Conservation (phyloP, 352 stramenopile species). For the Plasmopara halstedii region DNA sequence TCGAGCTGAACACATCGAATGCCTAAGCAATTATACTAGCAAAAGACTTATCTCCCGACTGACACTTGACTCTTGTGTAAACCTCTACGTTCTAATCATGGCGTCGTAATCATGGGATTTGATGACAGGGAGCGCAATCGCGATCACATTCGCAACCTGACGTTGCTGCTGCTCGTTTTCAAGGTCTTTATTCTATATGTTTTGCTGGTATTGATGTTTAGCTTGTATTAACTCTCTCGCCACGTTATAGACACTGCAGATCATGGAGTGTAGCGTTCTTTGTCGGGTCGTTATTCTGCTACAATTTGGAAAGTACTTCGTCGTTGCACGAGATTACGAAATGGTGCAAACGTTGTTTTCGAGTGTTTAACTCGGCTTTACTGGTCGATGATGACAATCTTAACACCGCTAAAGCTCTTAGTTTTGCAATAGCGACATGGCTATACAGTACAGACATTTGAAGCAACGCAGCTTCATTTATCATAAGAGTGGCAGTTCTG, state of each 20-base stretch:
- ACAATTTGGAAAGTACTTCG: conserved; percentile 13
- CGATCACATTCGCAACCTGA: conserved; percentile 11
- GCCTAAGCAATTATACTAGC: too few relatives aligned
- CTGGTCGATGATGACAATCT: conserved; percentile 72
- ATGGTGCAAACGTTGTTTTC: conserved; percentile 31
- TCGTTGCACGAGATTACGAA: too few relatives aligned
- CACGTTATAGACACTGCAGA: conserved; percentile 58
- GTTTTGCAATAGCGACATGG: conserved; percentile 46
- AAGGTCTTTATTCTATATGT: conserved; percentile 23
- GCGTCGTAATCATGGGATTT: too few relatives aligned
- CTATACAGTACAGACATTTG: conserved; percentile 52
- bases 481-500: conserved; percentile 32
- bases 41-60: too few relatives aligned
- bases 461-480: conserved; percentile 61
- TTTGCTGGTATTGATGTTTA: conserved; percentile 2
- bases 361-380: conserved; percentile 30
- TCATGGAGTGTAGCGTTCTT: conserved; percentile 49
- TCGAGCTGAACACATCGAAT: too few relatives aligned
- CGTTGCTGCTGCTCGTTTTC: too few relatives aligned
- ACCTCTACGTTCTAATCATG: too few relatives aligned
- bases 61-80: too few relatives aligned
- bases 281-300: conserved; percentile 59
- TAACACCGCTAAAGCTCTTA: conserved; percentile 50
- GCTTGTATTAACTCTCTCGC: conserved; percentile 31
- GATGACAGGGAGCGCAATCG: too few relatives aligned